phyloP scores from a whole-genome alignment of 768 basidiomycete genomes.

The Astraeus odoratus region DNA sequence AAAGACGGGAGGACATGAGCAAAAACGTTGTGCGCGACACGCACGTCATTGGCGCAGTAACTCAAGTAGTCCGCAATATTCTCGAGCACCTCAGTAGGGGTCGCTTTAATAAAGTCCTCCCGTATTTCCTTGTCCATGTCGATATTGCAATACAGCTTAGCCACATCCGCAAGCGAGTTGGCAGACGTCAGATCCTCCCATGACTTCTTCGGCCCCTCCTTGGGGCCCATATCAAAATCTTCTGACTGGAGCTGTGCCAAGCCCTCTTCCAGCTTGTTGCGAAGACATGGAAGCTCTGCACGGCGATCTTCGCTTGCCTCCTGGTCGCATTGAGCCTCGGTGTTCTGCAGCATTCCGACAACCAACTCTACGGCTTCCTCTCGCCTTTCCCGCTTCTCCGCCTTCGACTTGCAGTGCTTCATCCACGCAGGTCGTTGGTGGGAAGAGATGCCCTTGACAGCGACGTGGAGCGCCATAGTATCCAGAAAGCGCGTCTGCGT shows the following conservation, averaged over 20 bases:
- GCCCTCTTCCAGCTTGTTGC: conserved; percentile 34
- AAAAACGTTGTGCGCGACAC: conserved; percentile 79
- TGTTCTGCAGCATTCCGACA: conserved; percentile 43
- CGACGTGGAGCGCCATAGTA: conserved; percentile 92
- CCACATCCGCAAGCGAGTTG: conserved; percentile 90
- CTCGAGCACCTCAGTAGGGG: conserved; percentile 54
- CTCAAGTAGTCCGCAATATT: conserved; percentile 66
- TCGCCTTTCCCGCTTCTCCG: conserved; percentile 43
- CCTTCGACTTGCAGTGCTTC: conserved; percentile 71
- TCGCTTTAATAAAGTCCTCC: conserved; percentile 65
- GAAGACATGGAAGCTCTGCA: conserved; percentile 34
- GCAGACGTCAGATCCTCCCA: conserved; percentile 94
- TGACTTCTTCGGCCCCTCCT: conserved; percentile 43
- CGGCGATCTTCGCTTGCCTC: conserved; percentile 35
- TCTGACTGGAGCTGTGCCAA: conserved; percentile 30
- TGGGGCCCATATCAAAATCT: conserved; percentile 33
- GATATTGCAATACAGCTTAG: conserved; percentile 81
- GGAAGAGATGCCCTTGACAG: conserved; percentile 89
- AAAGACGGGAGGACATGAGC: conserved; percentile 73
- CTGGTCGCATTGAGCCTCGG: conserved; percentile 26
- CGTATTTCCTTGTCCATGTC: conserved; percentile 72
- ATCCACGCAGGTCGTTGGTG: conserved; percentile 93
- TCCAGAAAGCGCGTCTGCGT: conserved; percentile 81
- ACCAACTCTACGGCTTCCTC: conserved; percentile 61
- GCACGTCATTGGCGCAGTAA: conserved; percentile 85